phyloP scores from a whole-genome alignment of 1,139 yeast genomes.

The Blastobotrys indianensis region DNA sequence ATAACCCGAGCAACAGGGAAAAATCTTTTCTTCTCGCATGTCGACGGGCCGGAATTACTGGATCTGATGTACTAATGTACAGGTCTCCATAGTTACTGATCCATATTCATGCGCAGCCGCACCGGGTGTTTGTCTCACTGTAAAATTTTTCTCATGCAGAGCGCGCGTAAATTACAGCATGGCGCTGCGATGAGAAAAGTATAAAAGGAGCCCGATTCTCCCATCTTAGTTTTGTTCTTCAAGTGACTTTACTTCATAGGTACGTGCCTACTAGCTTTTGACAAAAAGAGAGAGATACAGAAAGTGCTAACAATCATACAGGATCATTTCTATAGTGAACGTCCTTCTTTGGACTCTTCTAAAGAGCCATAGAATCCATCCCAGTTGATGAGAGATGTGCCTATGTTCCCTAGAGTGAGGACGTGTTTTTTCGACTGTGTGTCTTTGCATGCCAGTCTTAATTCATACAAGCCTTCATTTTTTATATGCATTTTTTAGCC shows the following conservation, averaged over 20 bases:
- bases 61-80: no score
- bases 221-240: conserved; percentile 9
- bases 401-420: conserved; percentile 94
- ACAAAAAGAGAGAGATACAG: neutral
- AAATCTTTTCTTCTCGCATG: no score
- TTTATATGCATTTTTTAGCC: conserved; percentile 9
- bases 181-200: conserved; percentile 7
- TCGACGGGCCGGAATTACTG: no score
- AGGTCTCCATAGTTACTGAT: no score
- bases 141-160: neutral
- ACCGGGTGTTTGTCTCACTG: neutral
- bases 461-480: conserved; percentile 10
- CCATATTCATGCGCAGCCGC: no score
- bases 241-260: conserved; percentile 13
- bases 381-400: conserved; percentile 98
- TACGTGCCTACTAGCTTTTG: conserved; percentile 8
- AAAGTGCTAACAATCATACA: conserved; percentile 24
- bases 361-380: conserved; percentile 99
- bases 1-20: no score
- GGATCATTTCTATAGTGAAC: conserved; percentile 97
- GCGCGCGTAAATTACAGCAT: neutral
- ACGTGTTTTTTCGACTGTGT: conserved; percentile 21
- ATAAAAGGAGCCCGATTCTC: conserved; percentile 10
- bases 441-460: conserved; percentile 7
- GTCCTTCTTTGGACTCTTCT: conserved; percentile 98